Evolutionary conservation across 352 stramenopile species (phyloP).

Genomic region (Aphanomyces euteiches): DNA sequence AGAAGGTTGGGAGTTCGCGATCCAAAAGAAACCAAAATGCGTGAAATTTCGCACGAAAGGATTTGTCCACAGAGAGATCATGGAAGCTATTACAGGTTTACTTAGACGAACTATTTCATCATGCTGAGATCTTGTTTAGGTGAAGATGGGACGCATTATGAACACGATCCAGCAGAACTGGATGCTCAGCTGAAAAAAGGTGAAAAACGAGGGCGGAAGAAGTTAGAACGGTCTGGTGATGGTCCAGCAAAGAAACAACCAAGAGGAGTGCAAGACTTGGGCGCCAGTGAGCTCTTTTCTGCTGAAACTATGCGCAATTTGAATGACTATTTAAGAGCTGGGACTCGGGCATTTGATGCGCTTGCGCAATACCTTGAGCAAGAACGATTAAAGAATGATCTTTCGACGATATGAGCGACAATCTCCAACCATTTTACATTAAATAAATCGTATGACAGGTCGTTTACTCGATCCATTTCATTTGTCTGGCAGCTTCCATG

Average conservation of each 20-base stretch:
- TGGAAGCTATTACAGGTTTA: slow-evolving; percentile 14
- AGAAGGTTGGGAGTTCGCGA: slow-evolving; percentile 14
- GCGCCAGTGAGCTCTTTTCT: not conserved
- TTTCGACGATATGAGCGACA: not conserved
- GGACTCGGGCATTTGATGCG: slow-evolving; percentile 7
- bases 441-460: slow-evolving; percentile 10
- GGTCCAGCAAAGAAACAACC: slow-evolving; percentile 12
- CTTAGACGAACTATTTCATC: not conserved
- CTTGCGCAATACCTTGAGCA: slow-evolving; percentile 17
- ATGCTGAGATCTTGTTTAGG: not conserved
- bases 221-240: not conserved
- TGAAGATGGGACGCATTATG: slow-evolving; percentile 18
- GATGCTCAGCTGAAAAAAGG: slow-evolving; percentile 13
- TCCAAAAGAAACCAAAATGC: slow-evolving; percentile 18
- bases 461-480: slow-evolving; percentile 7
- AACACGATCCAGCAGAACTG: slow-evolving; percentile 9
- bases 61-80: slow-evolving; percentile 14
- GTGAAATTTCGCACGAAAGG: slow-evolving; percentile 17
- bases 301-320: slow-evolving; percentile 13
- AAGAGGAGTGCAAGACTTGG: not conserved
- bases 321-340: slow-evolving; percentile 18
- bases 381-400: slow-evolving; percentile 15
- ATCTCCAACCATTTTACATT: slow-evolving; percentile 7
- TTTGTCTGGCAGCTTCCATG: slow-evolving; percentile 1
- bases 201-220: not conserved